Base-by-base conservation (phyloP, 768 basidiomycete genomes). In the Boletus coccyginus region DNA sequence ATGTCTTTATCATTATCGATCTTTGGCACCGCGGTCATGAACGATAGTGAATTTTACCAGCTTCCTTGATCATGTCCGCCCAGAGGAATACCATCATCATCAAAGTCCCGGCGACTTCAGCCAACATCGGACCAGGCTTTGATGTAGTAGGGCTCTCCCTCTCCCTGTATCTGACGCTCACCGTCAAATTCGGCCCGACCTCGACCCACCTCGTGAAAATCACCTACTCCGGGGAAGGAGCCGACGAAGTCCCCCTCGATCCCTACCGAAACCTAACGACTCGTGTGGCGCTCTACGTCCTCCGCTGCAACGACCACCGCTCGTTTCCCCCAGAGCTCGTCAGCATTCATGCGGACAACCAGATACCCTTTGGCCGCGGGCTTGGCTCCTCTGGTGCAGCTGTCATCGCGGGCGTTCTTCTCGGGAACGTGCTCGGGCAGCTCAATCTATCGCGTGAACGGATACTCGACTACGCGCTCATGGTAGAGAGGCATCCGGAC, bases 401-500 rank as follows among this genome's bases (percentile, higher is more conserved):
- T n/a, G 97, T 99, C 65, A 91, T 99, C 65, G 96, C 94, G 1
- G 97, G 97, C 41, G 94, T 97, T 35, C 80, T 96, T 33, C 83
- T 99, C 44, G 97, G 87, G 36, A 82, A 94, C 67, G 79, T 84
- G n/a, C 78, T 98, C 24, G 96, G 91, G 16, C 62, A 81, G 17
- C 81, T 98, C 58, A 67, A 79, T 24, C 84, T 98, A 12, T 72
- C 89, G 14, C 76, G 70, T 31, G 81, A 79, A 42, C 85, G 97
- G 27, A 77, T 96, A 64, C 84, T 98, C 58, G 97, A 99, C 75
- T 96, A 92, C 67, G 95, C 96, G 2, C 80, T 99, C 52, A 99
- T 99, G 97, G 94, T 99, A 66, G 97, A 99, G 74, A 83, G 97
- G 17, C 97, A 99, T 70, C 97, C 97, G 16, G 97, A 99, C 74